Base-by-base conservation (phyloP, 106 monocot genomes). In the Dactylorhiza incarnata region DNA sequence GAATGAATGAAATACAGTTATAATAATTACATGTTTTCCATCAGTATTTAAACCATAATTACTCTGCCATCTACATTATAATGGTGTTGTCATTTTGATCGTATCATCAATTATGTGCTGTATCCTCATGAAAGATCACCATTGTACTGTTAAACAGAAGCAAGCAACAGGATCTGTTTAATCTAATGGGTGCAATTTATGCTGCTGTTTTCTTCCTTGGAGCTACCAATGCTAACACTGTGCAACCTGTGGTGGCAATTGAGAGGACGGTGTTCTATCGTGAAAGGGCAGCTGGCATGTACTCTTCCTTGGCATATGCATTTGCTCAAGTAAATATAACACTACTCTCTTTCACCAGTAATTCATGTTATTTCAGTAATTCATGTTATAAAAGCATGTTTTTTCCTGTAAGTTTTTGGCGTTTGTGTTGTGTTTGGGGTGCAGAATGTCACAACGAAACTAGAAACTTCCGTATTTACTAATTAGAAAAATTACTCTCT, bases 211-310 rank as follows among this genome's bases (percentile, higher is more conserved):
- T 91, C 76, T 96, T 93, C 77, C 74, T 93, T 53, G 97, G 93
- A 72, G 86, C 80, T 24, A 54, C 68, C 22, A 94, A 91, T 77
- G 72, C 86, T 59, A 80, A 65, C 10, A 77, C 89, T 9, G 87
- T 91, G 73, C 97, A 97, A 66, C 87, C 97, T 44, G 77, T 97
- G 20, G 87, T 94, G 24, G 56, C 74, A 44, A 77, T 86, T 52
- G 97, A 97, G 77, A 85, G 97, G 62, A 87, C 93, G 2, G 97
- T 94, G 20, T 91, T 94, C 73, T 97, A 97, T 55, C 89, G 97
- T 5, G 97, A 97, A 82, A 91, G 81, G 76, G 96, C 93, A 10
- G 96, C 93, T 46, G 91, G 96, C 48, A 93, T 97, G 96, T 97
- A 87, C 86, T 94, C 97, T 16, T 72, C 89, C 13, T 72, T 97